Base-by-base conservation (phyloP, 2,329 filamentous ascomycete genomes). In the Samsoniella hepiali region DNA sequence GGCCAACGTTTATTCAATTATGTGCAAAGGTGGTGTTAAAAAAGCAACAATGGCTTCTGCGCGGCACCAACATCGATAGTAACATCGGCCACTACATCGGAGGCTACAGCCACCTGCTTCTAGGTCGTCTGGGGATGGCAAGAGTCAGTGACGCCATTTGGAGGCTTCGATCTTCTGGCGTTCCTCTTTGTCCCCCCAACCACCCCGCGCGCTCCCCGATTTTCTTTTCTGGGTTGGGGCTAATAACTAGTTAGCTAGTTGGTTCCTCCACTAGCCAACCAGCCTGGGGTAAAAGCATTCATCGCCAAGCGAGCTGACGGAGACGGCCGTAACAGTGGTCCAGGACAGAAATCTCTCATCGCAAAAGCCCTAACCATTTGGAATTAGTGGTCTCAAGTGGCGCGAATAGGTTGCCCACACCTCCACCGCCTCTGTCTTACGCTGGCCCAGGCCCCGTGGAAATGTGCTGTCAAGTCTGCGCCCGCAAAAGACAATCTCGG, bases 341-440 rank as follows among this genome's bases (percentile, higher is more conserved):
- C 31, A n/a, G 32, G 15, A 7, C 13, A 51, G 22, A 22, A 38
- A 38, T 44, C 11, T 3, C 42, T 22, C 56, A 22, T 22, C 56
- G 27, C 34, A 47, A 31, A 58, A 13, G 17, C 13, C 27, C 38
- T 17, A 42, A n/a, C 22, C 17, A 44, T n/a, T 40, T 50, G 57
- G 32, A 36, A 42, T 42, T 22, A 31, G 34, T 29, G 45, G 45
- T 29, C 38, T n/a, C 54, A 34, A 17, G 53, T 60, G 58, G 58
- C 58, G 58, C 47, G 36, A 60, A 15, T 29, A 40, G 36, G 17
- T 22, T 10, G 36, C 38, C 49, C 47, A 44, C 40, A 42, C 49
- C 58, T 62, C 59, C 50, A 62, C 59, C 50, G 17, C 58, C 47
- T 32, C 45, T 59, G 57, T 51, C 57, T 27, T 17, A 54, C 58